These are phyloP conservation scores for Geotrichum aggregatum DNA, from an alignment of 1,139 yeast species.

Conservation along the genomic window DNA sequence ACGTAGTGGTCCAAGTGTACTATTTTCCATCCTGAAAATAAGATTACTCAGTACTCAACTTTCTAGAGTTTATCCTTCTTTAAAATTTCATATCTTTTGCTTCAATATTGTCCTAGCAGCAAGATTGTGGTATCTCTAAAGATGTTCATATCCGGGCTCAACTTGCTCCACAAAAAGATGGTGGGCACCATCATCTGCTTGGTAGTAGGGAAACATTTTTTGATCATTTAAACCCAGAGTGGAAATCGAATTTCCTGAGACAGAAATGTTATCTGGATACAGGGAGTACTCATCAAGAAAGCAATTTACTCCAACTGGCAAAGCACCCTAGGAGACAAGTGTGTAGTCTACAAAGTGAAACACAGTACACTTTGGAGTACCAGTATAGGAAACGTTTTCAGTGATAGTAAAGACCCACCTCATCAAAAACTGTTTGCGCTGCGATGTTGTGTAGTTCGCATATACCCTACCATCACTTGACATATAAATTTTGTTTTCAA, in stretches of 20 bases:
- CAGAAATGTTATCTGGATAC: not conserved
- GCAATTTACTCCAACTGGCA: slow-evolving; percentile 1
- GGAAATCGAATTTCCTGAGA: not conserved
- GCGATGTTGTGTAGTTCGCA: not conserved
- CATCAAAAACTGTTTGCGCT: not conserved
- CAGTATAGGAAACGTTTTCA: not conserved
- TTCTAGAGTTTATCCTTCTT: not conserved
- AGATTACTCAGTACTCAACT: not conserved
- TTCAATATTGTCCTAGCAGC: not conserved
- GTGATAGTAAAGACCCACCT: not conserved
- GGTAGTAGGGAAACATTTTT: not conserved
- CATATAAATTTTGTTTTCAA: slow-evolving; percentile 2
- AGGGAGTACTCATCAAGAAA: not conserved
- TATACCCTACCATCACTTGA: not conserved
- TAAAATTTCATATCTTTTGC: not conserved
- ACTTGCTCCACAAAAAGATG: slow-evolving; percentile 6
- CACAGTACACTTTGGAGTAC: slow-evolving; percentile 1
- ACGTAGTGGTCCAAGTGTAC: too few species aligned
- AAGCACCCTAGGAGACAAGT: not conserved
- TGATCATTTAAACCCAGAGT: not conserved
- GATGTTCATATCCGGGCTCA: not conserved
- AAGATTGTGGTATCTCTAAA: not conserved
- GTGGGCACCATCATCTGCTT: slow-evolving; percentile 6
- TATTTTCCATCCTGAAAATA: not conserved
- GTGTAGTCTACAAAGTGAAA: not conserved